Evolutionary conservation across 306 rosid genomes (phyloP), one percentile per base, ranked within the genome.

Genomic region (peach (Prunus persica)): DNA sequence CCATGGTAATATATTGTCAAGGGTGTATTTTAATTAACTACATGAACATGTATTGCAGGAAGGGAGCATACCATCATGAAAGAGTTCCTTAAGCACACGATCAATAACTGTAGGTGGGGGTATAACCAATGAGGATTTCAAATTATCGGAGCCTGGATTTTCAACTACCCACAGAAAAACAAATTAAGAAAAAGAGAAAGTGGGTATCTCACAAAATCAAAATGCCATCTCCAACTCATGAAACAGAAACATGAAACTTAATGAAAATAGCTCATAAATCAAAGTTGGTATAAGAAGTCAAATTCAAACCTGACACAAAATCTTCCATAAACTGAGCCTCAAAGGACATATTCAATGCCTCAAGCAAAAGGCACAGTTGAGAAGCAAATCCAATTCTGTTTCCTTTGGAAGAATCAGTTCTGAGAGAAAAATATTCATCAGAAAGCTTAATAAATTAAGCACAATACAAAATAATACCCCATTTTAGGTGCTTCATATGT

Each of bases 101-200:
- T 95, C 99, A 84, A 87, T 83, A 69, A 92, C 97, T 5, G 99
- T 78, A 43, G 99, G 99, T 73, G 99, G 78, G 83, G 97, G 99
- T 46, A 95, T 73, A 73, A 84, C 87, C 84, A 84, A 79, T 74
- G 98, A 86, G 49, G 97, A 80, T 83, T 86, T 89, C 69, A 90
- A 73, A 76, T 88, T 86, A 84, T 90, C 93, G 2, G 92, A 75
- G 79, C 90, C 85, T 25, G 93, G 85, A 84, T 79, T 92, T 84
- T 95, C 99, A 82, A 80, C 97, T 95, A 91, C 82, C 69, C 83
- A 81, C 75, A 66, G 71, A 78, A 65, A 85, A 24, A 65, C 13
- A 18, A 14, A 32, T 5, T 5, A 46, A 60, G 73, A 63, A 50
- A 30, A 81, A 81, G 43, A 72, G 27, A 19, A 11, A 22, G 65